Evolutionary conservation across 2,329 filamentous ascomycete species (phyloP), one percentile per base, ranked within the genome.

Genomic region (Aureobasidium sp.): DNA sequence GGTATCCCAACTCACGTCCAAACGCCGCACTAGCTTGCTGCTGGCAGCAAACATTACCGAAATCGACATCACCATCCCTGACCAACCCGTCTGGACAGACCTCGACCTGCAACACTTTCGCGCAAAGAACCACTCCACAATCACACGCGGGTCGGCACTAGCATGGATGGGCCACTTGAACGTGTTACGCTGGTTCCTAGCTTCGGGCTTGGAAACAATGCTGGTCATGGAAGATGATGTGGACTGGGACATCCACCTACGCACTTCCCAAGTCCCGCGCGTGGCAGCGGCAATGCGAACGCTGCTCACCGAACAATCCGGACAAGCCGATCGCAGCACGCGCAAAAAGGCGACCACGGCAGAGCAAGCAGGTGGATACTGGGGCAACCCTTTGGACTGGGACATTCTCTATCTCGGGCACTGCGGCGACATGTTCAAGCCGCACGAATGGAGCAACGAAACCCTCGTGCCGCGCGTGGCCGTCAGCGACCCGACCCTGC

Each of bases 221-320:
- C 63, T 74, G 25, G 70, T 74, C 21, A 63, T 74, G 37, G 71
- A 74, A 63, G 71, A 74, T 59, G 71, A 74, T 54, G 70, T 73
- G 25, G 70, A 74, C 56, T 74, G 69, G 68, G 70, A 73, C 56
- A 68, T 74, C 34, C 70, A 67, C 45, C 64, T 74, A 12, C 70
- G 70, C 51, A 71, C 67, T 53, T 54, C 63, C n/a, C 70, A 73
- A 55, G 63, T 71, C 11, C 71, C 71, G 4, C 63, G 68, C 6
- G 68, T 70, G 7, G 69, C 71, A 47, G 67, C 64, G 34, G 70
- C 70, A 22, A 63, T 66, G 17, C 69, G 71, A 50, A 64, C 65
- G 24, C 59, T 72, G 3, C 29, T 58, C n/a, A 27, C 35, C 30
- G 29, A 44, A 8, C 52, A 48, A 17, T 16, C 40, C 6, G 16